Evolutionary conservation across 2,329 filamentous ascomycete species (phyloP), one percentile per base, ranked within the genome.

Genomic region (Fusarium piperis): DNA sequence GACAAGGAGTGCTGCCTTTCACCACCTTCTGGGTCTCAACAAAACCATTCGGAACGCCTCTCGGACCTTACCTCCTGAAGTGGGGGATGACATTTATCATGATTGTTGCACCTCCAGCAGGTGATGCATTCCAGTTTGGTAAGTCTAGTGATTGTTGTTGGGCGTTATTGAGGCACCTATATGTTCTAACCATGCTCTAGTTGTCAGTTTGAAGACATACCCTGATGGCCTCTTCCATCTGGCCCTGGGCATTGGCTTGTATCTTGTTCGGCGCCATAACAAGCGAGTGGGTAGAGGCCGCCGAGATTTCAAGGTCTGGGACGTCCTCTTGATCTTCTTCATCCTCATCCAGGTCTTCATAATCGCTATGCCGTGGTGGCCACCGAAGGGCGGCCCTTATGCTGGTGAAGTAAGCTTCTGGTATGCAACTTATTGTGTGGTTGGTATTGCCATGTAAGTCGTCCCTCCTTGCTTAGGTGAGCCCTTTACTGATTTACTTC

Each of bases 311-410:
- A 82, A 81, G 8, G 86, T 89, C 0, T 93, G 90, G 90, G 77
- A 89, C 64, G 59, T 85, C 0, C 83, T 86, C 0, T 78, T 93
- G 1, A 74, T 86, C 9, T 92, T 93, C 78, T 89, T 86, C 55
- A 85, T 91, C 51, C 76, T 89, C 0, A 81, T 89, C 0, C 87
- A 92, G 58, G 62, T 90, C 0, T 93, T 89, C 65, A 81, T 93
- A 48, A 80, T 94, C 3, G 84, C 90, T 16, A 92, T 92, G 85
- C 91, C 92, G 0, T 94, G 91, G 92, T 91, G 90, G 71, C 92
- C 91, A 2, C 92, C 92, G 0, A 82, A 84, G 1, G 85, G 83
- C 1, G 91, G 91, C 0, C 82, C 82, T 0, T 85, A 87, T 35
- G 88, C 86, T 0, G 91, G 91, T 0, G 88, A 91, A 62, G 91